A percentile compares a stretch with the other conserved stretches of the same genome.
Conservation (phyloP, 108 stramenopile genomes). For the Poteriospumella lacustris region DNA sequence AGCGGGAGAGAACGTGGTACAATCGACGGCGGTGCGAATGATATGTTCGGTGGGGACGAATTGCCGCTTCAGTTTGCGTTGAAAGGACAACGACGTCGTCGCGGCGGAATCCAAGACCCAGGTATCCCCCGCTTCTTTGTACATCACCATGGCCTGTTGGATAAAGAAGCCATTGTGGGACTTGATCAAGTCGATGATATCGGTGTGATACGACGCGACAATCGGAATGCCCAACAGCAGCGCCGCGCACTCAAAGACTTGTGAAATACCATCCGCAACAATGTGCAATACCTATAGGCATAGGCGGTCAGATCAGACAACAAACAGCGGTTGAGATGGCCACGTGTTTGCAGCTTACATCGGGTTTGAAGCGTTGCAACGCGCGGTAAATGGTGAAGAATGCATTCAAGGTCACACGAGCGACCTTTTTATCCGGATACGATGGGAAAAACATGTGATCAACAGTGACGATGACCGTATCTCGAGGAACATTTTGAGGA, state of each 20-base stretch:
- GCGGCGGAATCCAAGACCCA: conserved; percentile 40
- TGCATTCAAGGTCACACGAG: conserved; percentile 32
- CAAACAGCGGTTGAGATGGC: too few relatives aligned
- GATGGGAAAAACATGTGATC: conserved; percentile 36
- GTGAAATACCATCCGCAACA: conserved; percentile 37
- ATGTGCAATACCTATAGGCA: too few relatives aligned
- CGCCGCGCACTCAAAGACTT: conserved; percentile 24
- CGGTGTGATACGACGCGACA: conserved; percentile 46
- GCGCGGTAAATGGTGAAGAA: conserved; percentile 16
- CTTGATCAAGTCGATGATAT: conserved; percentile 29
- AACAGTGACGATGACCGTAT: conserved; percentile 26
- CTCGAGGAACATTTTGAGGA: conserved; percentile 15
- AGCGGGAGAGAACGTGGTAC: conserved; percentile 29
- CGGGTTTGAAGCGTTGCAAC: not conserved
- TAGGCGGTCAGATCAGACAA: too few relatives aligned
- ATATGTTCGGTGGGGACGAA: conserved; percentile 28
- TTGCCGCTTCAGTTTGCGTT: conserved; percentile 33
- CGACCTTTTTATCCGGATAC: conserved; percentile 41
- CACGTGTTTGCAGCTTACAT: conserved; percentile 8
- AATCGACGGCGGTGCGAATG: conserved; percentile 32
- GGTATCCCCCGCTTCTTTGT: conserved; percentile 36
- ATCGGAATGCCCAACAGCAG: conserved; percentile 33
- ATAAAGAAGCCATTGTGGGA: not conserved
- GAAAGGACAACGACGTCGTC: conserved; percentile 37
- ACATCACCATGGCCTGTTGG: not conserved